Evolutionary conservation across 2,329 filamentous ascomycete genomes (phyloP), one percentile per base, ranked within the genome.

Genomic region (Ceratocystis variospora): DNA sequence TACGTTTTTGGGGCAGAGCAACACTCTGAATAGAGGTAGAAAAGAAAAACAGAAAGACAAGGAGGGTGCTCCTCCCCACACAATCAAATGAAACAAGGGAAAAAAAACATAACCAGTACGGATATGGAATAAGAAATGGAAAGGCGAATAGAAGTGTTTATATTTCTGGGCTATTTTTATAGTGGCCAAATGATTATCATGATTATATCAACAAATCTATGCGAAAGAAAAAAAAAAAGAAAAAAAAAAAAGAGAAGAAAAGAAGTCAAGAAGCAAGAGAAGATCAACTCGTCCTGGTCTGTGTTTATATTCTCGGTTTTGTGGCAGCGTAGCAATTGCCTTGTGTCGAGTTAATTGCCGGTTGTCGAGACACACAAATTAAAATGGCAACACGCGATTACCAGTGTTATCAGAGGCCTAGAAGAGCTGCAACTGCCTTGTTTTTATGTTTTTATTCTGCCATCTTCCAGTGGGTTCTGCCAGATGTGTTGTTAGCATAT

Each of bases 1-100:
- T 57, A 57, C 28, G 53, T 57, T 57, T 57, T 57, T 12, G 37
- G 53, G 53, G 53, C 53, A 57, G 15, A 31, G 53, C 53, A 57
- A 41, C 31, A 31, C 28, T 25, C 28, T 57, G 53, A n/a, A 57
- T 17, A 57, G 53, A 12, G 25, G 25, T 15, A 57, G 22, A 57
- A 31, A 57, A 57, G 19, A 57, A 57, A 50, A 50, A 50, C 46
- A 50, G 31, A 25, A 62, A 37, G 12, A 48, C 19, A 63, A 41
- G 37, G 37, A 41, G 37, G 37, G 37, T 41, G 12, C 37, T 41
- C 37, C 37, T 41, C 37, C 37, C 37, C 37, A 41, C 37, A 41
- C 37, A 41, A 41, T 41, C 37, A 41, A 41, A 41, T 41, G 61
- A 48, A 41, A 31, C 45, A 46, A 17, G 22, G 25, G 44, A 62